These are phyloP conservation scores for Melastoma malabathricum DNA, from an alignment of 345 rosid species.

Conservation along the genomic window DNA sequence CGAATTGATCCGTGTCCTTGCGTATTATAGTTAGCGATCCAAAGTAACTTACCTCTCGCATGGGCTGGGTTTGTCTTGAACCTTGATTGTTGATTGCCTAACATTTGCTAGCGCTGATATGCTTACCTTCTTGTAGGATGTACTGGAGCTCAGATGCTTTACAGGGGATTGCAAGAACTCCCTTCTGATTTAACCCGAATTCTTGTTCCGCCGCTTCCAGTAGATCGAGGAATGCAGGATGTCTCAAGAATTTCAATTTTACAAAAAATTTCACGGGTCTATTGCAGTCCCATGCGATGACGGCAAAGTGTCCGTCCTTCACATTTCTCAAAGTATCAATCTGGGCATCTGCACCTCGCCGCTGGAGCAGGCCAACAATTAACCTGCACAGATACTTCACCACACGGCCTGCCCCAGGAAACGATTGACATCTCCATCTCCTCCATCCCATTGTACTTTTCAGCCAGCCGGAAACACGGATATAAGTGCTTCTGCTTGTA, in stretches of 20 bases:
- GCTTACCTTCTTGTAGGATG: no score
- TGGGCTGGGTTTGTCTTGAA: no score
- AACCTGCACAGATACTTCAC: constrained; percentile 7
- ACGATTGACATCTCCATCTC: not conserved
- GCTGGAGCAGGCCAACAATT: constrained; percentile 1
- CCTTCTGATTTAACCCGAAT: constrained; percentile 14
- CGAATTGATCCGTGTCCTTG: no score
- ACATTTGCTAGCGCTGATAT: no score
- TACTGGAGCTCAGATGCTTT: constrained; percentile 16
- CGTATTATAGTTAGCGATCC: no score
- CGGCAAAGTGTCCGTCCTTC: constrained; percentile 12
- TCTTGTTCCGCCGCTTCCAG: constrained; percentile 11
- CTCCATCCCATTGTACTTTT: not conserved
- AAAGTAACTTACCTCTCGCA: no score
- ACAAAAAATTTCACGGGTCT: constrained; percentile 7
- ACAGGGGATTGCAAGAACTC: constrained; percentile 18
- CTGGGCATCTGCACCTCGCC: constrained; percentile 4
- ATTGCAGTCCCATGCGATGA: not conserved
- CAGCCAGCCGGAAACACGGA: not conserved
- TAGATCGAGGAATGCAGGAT: constrained; percentile 14
- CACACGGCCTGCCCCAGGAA: not conserved
- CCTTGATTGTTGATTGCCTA: no score
- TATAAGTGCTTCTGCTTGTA: not conserved
- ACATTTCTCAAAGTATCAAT: not conserved
- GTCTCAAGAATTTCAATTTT: constrained; percentile 12